Evolutionary conservation across 306 rosid species (phyloP).

Genomic region (Psophocarpus tetragonolobus): DNA sequence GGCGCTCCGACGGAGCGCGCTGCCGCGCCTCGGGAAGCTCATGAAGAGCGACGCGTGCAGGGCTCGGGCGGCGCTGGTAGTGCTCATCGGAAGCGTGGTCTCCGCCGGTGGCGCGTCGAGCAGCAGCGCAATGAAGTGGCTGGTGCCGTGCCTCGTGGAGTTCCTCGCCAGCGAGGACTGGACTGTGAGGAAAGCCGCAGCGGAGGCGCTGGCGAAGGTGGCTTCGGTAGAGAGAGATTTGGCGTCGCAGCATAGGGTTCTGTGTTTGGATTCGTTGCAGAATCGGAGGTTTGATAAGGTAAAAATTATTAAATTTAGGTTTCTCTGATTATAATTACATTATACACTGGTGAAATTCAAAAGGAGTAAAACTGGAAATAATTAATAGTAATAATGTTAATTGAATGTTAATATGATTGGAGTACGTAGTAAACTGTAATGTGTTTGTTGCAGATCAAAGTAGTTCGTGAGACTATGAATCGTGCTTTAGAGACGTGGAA

Average conservation of each 20-base stretch:
- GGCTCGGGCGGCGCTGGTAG: conserved; percentile 79
- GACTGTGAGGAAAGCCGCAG: conserved; percentile 89
- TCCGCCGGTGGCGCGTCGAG: conserved; percentile 79
- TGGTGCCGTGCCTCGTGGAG: conserved; percentile 74
- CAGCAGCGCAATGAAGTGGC: conserved; percentile 69
- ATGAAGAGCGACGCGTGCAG: conserved; percentile 74
- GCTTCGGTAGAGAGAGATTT: conserved; percentile 67
- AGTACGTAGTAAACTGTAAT: too few relatives aligned
- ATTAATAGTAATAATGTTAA: not conserved
- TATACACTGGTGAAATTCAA: not conserved
- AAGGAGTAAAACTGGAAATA: not conserved
- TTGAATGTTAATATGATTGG: conserved; percentile 13
- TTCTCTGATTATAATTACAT: not conserved
- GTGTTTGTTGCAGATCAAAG: conserved; percentile 69
- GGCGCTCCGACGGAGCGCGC: conserved; percentile 50
- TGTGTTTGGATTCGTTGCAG: conserved; percentile 76
- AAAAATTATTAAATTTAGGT: not conserved
- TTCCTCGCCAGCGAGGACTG: conserved; percentile 80
- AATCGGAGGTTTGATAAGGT: conserved; percentile 95
- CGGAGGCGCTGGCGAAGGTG: conserved; percentile 79
- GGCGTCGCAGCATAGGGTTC: conserved; percentile 54
- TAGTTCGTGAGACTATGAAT: conserved; percentile 90
- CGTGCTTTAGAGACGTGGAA: conserved; percentile 79
- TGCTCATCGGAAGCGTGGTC: conserved; percentile 69
- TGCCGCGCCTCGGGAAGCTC: conserved; percentile 77